These are phyloP conservation scores for Gloeopeniophorella convolvens DNA, from an alignment of 768 basidiomycete genomes.

Conservation along the genomic window DNA sequence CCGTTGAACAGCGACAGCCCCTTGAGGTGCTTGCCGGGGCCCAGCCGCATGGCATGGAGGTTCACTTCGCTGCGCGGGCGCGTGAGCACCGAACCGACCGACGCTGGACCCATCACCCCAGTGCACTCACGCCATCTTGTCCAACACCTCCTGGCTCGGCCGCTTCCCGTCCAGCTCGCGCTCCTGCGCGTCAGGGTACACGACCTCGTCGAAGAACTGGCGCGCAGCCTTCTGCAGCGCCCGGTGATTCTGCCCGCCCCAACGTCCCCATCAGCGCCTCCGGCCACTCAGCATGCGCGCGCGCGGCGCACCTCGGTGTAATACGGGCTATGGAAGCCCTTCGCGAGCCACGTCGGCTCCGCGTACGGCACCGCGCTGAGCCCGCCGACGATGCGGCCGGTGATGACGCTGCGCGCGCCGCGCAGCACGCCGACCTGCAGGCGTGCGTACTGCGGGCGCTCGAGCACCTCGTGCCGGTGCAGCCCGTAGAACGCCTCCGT, in stretches of 20 bases:
- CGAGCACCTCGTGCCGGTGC: conserved; percentile 76
- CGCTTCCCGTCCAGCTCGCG: conserved; percentile 86
- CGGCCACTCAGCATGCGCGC: conserved; percentile 43
- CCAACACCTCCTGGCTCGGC: conserved; percentile 70
- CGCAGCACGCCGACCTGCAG: conserved; percentile 63
- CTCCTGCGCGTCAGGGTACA: conserved; percentile 44
- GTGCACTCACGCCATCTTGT: conserved; percentile 81
- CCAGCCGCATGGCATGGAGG: conserved; percentile 89
- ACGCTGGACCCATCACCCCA: too few relatives aligned
- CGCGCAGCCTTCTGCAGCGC: conserved; percentile 53
- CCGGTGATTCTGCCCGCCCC: conserved; percentile 54
- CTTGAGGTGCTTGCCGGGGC: conserved; percentile 82
- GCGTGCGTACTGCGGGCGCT: conserved; percentile 62
- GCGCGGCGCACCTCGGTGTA: conserved; percentile 52
- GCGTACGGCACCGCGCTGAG: conserved; percentile 76
- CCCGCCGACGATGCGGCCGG: conserved; percentile 43
- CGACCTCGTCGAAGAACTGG: conserved; percentile 60
- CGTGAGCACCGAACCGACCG: conserved; percentile 23
- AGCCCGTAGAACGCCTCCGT: conserved; percentile 84
- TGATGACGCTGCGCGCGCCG: conserved; percentile 52
- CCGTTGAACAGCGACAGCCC: conserved; percentile 73
- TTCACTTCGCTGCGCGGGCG: conserved; percentile 46
- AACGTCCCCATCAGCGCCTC: conserved; percentile 37
- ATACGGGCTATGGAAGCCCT: conserved; percentile 68
- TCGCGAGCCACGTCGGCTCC: conserved; percentile 74